Percentiles rank a stretch among this genome's conserved stretches.
phyloP scores from a whole-genome alignment of 139 green algal species.

The Yamagishiella unicocca region DNA sequence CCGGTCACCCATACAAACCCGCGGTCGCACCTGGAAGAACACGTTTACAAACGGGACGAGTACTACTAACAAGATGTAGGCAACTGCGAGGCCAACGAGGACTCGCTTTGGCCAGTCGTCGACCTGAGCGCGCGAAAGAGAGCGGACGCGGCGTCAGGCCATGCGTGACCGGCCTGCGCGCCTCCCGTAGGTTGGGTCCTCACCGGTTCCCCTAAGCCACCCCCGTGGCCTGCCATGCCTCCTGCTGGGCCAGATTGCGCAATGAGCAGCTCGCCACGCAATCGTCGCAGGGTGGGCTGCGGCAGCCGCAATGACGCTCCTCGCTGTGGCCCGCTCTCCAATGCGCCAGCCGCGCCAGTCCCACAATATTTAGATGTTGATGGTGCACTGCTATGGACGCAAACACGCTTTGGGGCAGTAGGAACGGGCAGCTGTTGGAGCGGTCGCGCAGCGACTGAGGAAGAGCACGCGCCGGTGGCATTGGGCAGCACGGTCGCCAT shows the following conservation, averaged over 20 bases:
- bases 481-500: not conserved
- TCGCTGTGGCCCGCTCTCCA: not conserved
- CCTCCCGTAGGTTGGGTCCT: not conserved
- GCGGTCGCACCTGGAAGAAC: constrained; percentile 80
- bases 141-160: not conserved
- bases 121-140: constrained; percentile 50
- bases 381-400: constrained; percentile 7
- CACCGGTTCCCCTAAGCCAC: constrained; percentile 56
- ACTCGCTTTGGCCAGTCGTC: constrained; percentile 65
- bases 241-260: constrained; percentile 51
- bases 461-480: not conserved
- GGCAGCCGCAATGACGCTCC: not conserved
- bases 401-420: not conserved
- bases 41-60: constrained; percentile 87
- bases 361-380: constrained; percentile 40
- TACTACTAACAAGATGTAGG: constrained; percentile 81
- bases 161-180: not conserved
- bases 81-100: constrained; percentile 68
- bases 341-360: not conserved
- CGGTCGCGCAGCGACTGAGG: not conserved
- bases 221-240: constrained; percentile 50
- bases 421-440: not conserved
- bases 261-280: not conserved
- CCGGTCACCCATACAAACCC: no score
- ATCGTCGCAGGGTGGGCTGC: not conserved